A percentile compares a stretch with the other conserved stretches of the same genome.
Conservation (phyloP, 805 yeast genomes). For the Cyberlindnera suaveolens region DNA sequence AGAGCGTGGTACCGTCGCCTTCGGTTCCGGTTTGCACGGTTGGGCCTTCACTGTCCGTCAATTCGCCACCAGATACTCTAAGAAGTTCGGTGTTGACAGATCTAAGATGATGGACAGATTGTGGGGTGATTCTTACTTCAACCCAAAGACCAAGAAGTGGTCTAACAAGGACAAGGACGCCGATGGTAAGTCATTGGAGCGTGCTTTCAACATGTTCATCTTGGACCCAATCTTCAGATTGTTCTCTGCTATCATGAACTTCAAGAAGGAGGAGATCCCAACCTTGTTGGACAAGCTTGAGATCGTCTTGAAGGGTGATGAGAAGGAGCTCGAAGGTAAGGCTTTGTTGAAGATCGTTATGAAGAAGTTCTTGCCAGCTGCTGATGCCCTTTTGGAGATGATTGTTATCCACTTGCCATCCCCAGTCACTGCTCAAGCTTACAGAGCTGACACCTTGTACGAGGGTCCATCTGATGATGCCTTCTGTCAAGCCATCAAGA, state of each 20-base stretch:
- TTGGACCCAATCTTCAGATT: constrained; percentile 98
- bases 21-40: constrained; percentile 99
- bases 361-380: constrained; percentile 99
- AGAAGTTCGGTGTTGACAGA: constrained; percentile 99
- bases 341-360: constrained; percentile 96
- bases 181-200: constrained; percentile 90
- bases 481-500: constrained; percentile 85
- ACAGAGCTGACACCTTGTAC: constrained; percentile 98
- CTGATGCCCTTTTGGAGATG: constrained; percentile 99
- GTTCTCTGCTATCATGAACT: constrained; percentile 96
- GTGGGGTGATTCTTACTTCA: constrained; percentile 99
- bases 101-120: constrained; percentile 97
- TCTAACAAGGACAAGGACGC: constrained; percentile 93
- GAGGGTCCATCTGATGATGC: constrained; percentile 98
- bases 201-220: constrained; percentile 99
- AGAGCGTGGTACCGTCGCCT: constrained; percentile 97
- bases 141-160: constrained; percentile 99
- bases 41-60: constrained; percentile 99
- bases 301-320: constrained; percentile 89
- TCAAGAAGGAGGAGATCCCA: constrained; percentile 96
- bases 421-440: constrained; percentile 97
- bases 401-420: constrained; percentile 97
- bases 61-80: constrained; percentile 95
- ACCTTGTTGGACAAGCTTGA: constrained; percentile 89
- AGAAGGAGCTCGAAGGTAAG: constrained; percentile 98